Evolutionary conservation across 1,284 basidiomycete species (phyloP).

Genomic region (Taiwanofungus camphoratus): DNA sequence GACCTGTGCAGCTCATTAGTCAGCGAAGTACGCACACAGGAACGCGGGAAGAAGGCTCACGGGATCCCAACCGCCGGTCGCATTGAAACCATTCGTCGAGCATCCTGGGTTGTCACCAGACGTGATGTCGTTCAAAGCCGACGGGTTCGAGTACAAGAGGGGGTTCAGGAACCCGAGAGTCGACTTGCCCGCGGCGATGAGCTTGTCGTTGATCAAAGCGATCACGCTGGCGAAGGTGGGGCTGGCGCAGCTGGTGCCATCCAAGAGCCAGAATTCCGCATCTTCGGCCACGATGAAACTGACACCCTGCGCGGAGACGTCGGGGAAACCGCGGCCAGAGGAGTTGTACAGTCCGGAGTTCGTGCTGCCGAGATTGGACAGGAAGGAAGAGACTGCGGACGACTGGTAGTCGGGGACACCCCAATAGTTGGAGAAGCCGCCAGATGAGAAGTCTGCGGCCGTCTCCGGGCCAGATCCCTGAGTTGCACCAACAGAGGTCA

Average conservation of each 20-base stretch:
- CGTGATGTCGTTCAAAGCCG: constrained; percentile 38
- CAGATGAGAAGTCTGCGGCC: constrained; percentile 36
- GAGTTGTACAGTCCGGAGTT: constrained; percentile 20
- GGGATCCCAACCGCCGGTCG: constrained; percentile 34
- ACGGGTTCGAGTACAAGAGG: constrained; percentile 28
- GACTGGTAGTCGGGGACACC: constrained; percentile 32
- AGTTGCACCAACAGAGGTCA: constrained; percentile 54
- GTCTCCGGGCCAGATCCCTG: constrained; percentile 38
- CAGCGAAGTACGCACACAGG: neutral
- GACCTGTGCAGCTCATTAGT: neutral
- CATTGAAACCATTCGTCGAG: constrained; percentile 31
- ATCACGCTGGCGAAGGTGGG: constrained; percentile 36
- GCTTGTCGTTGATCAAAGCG: constrained; percentile 53
- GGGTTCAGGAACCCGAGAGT: constrained; percentile 45
- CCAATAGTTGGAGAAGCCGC: constrained; percentile 43
- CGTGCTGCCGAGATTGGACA: constrained; percentile 16
- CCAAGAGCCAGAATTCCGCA: constrained; percentile 36
- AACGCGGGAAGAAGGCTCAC: constrained; percentile 15
- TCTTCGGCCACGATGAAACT: constrained; percentile 26
- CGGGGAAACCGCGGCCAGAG: constrained; percentile 22
- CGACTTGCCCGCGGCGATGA: constrained; percentile 38
- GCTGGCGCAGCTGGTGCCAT: constrained; percentile 28
- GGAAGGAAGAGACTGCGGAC: constrained; percentile 26
- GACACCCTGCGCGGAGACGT: constrained; percentile 17
- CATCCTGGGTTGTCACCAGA: constrained; percentile 25